Evolutionary conservation across 2,329 filamentous ascomycete species (phyloP).

Genomic region (Aschersonia sp.): DNA sequence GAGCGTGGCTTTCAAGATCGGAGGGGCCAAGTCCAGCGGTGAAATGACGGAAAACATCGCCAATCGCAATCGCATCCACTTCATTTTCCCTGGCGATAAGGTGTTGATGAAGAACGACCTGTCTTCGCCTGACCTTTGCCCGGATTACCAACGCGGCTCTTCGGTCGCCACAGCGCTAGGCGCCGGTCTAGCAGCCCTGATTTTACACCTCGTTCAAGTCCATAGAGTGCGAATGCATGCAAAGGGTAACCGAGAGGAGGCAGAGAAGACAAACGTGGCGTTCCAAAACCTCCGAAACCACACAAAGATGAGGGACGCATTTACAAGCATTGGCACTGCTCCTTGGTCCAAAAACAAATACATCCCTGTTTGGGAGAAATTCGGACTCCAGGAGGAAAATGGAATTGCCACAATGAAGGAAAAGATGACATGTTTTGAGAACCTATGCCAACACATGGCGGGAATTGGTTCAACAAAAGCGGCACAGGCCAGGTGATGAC

Average conservation of each 20-base stretch:
- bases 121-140: not conserved
- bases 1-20: not conserved
- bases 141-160: slow-evolving; percentile 7
- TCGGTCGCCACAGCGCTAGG: slow-evolving; percentile 17
- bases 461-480: not conserved
- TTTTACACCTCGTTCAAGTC: slow-evolving; percentile 13
- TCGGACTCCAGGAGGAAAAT: not conserved
- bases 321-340: not conserved
- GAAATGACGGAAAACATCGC: slow-evolving; percentile 3
- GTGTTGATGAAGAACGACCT: slow-evolving; percentile 4
- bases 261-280: not conserved
- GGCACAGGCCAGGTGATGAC: not conserved
- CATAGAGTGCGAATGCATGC: not conserved
- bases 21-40: not conserved
- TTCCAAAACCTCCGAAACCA: not conserved
- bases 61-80: slow-evolving; percentile 11
- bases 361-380: not conserved
- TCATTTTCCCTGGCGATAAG: slow-evolving; percentile 15
- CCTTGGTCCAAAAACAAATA: not conserved
- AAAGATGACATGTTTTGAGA: not conserved
- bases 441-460: not conserved
- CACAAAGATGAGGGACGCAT: not conserved
- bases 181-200: slow-evolving; percentile 14
- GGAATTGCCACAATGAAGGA: not conserved
- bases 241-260: not conserved